These are phyloP conservation scores for Suhomyces bolitotheri DNA, from an alignment of 1,139 yeast species.

Conservation along the genomic window DNA sequence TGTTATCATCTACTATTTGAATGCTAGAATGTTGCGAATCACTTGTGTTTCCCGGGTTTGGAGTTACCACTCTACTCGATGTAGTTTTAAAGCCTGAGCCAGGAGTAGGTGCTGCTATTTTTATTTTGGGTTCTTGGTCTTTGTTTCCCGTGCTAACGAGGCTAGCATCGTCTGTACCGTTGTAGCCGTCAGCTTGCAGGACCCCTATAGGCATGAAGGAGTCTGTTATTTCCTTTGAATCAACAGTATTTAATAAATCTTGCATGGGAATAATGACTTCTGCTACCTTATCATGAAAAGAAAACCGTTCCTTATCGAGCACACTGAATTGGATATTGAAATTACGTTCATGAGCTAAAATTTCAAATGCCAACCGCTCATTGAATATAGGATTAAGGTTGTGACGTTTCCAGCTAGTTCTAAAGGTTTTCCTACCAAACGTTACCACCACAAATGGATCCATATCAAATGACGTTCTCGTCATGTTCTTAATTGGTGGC, in stretches of 20 bases:
- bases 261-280: slow-evolving; percentile 53
- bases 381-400: slow-evolving; percentile 80
- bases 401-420: slow-evolving; percentile 85
- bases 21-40: slow-evolving; percentile 19
- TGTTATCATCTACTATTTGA: slow-evolving; percentile 32
- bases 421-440: slow-evolving; percentile 83
- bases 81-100: not conserved
- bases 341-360: slow-evolving; percentile 62
- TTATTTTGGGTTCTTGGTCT: not conserved
- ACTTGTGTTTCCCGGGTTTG: slow-evolving; percentile 3
- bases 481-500: slow-evolving; percentile 63
- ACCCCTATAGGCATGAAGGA: slow-evolving; percentile 10
- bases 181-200: slow-evolving; percentile 1
- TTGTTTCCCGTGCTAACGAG: not conserved
- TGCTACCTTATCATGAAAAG: slow-evolving; percentile 84
- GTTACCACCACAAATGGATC: slow-evolving; percentile 94
- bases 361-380: slow-evolving; percentile 78
- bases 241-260: slow-evolving; percentile 39
- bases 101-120: not conserved
- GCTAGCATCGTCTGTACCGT: not conserved
- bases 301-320: slow-evolving; percentile 79
- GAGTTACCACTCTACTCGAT: not conserved
- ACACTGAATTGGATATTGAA: slow-evolving; percentile 71
- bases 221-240: slow-evolving; percentile 1
- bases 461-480: slow-evolving; percentile 84